Percentiles rank a stretch among this genome's conserved stretches.
phyloP scores from a whole-genome alignment of 257 asterid genomes.

The Solanum virginianum region DNA sequence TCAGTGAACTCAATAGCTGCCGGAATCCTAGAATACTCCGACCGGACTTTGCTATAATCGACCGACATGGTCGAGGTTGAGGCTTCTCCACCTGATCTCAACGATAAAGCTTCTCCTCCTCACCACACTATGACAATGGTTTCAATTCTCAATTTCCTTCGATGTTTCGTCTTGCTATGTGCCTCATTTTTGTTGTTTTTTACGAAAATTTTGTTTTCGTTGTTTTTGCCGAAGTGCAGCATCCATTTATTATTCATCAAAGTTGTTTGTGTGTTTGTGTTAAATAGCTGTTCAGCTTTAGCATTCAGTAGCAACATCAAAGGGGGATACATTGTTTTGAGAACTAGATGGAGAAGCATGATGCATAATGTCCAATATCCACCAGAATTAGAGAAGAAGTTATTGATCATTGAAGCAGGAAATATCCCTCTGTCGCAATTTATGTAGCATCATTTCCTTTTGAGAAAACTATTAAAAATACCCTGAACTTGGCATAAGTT shows the following conservation, averaged over 20 bases:
- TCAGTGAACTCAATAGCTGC: neutral
- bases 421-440: too few species aligned
- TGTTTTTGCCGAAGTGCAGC: too few species aligned
- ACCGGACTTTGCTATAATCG: neutral
- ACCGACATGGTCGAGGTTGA: neutral
- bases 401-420: too few species aligned
- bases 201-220: too few species aligned
- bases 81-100: neutral
- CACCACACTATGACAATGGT: neutral
- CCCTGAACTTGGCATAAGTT: too few species aligned
- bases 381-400: neutral
- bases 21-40: neutral
- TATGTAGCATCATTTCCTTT: too few species aligned
- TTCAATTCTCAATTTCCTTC: neutral
- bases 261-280: too few species aligned
- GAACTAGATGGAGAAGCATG: too few species aligned
- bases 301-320: neutral
- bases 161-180: neutral
- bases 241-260: neutral
- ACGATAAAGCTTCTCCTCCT: neutral
- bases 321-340: too few species aligned
- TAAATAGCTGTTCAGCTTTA: too few species aligned
- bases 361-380: too few species aligned
- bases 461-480: too few species aligned
- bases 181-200: neutral